Conservation (phyloP, 2,329 filamentous ascomycete species). For the Trichoderma asperellum region DNA sequence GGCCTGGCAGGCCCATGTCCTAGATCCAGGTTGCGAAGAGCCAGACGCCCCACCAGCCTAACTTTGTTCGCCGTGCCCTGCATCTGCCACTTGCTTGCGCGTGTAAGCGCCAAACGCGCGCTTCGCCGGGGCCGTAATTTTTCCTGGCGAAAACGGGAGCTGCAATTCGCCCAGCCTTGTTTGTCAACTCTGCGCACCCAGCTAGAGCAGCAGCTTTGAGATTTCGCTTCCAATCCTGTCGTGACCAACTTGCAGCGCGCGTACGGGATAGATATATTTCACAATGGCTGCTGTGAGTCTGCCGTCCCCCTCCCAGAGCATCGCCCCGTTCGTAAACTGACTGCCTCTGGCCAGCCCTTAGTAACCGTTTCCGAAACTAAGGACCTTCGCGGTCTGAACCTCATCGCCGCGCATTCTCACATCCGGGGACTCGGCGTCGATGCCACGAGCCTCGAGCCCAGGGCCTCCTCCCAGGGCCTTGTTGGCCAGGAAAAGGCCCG, state of each 20-base stretch:
- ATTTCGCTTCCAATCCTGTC: slow-evolving; percentile 13
- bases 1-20: not conserved
- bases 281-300: slow-evolving; percentile 59
- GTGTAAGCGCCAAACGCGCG: slow-evolving; percentile 27
- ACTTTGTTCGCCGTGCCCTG: not conserved
- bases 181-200: slow-evolving; percentile 7
- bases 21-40: not conserved
- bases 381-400: slow-evolving; percentile 93
- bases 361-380: slow-evolving; percentile 91
- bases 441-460: slow-evolving; percentile 84
- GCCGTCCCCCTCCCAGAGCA: slow-evolving; percentile 15
- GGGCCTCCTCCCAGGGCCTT: slow-evolving; percentile 83
- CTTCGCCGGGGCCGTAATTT: slow-evolving; percentile 22
- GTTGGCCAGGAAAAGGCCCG: slow-evolving; percentile 96
- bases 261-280: slow-evolving; percentile 29
- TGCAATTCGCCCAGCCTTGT: slow-evolving; percentile 17
- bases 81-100: not conserved
- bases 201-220: not conserved
- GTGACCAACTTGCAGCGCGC: slow-evolving; percentile 15
- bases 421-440: slow-evolving; percentile 96
- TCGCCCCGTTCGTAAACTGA: not conserved
- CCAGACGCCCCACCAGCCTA: not conserved
- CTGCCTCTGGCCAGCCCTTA: slow-evolving; percentile 51
- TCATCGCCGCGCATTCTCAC: slow-evolving; percentile 97
- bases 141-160: slow-evolving; percentile 9